Conservation (phyloP, 1,284 basidiomycete species). For the Puccinia brachypodii region DNA sequence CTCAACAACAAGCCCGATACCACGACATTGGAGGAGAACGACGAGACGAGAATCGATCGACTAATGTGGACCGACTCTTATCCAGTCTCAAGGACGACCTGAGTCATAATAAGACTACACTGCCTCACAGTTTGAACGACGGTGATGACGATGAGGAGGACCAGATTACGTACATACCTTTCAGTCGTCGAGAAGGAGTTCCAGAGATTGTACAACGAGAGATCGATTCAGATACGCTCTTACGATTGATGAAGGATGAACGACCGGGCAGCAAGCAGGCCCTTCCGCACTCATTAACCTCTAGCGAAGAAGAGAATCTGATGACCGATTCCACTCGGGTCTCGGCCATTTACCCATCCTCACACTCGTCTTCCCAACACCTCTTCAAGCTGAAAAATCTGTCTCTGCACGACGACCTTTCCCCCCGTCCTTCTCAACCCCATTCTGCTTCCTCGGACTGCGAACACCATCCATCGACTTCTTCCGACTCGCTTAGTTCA, state of each 20-base stretch:
- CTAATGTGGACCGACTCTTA: background rate
- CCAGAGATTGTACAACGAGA: background rate
- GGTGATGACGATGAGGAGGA: background rate
- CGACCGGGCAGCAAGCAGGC: no score
- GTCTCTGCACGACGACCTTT: no score
- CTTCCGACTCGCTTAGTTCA: background rate
- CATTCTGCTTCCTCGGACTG: background rate
- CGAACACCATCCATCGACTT: background rate
- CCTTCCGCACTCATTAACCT: background rate
- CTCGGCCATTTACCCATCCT: background rate
- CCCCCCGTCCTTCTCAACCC: background rate
- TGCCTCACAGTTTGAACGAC: background rate
- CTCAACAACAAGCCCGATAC: background rate
- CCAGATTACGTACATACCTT: constrained; percentile 21
- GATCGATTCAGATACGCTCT: background rate
- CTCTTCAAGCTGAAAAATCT: background rate
- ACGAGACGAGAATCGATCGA: background rate
- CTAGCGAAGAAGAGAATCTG: background rate
- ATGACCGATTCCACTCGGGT: background rate
- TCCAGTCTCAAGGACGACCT: background rate
- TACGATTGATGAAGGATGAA: background rate
- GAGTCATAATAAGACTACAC: no score
- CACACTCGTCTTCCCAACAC: background rate
- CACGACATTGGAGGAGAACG: background rate
- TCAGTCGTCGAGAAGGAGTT: background rate